A percentile compares a stretch with the other conserved stretches of the same genome.
These are phyloP conservation scores for Rhizopogon vulgaris DNA, from an alignment of 768 basidiomycete genomes.

Conservation along the genomic window DNA sequence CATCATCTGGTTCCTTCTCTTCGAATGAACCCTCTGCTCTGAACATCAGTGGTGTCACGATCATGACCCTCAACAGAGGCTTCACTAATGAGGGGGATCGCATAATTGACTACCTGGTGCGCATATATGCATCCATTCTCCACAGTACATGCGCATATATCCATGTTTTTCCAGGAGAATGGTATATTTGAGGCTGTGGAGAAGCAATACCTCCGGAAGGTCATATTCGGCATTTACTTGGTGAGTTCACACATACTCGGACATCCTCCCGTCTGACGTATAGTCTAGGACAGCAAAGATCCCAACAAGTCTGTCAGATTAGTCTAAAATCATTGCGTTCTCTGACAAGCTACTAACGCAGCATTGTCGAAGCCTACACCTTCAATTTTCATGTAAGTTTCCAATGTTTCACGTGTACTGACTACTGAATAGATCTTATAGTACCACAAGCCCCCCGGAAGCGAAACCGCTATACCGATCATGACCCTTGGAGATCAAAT, in stretches of 20 bases:
- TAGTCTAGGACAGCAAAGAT: conserved; percentile 67
- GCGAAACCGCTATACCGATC: conserved; percentile 53
- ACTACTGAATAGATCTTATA: conserved; percentile 18
- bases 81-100: conserved; percentile 80
- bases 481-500: conserved; percentile 66
- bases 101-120: conserved; percentile 74
- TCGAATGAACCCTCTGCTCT: conserved; percentile 29
- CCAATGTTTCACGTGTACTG: neutral
- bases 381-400: conserved; percentile 70
- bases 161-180: conserved; percentile 48
- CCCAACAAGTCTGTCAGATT: conserved; percentile 62
- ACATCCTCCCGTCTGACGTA: neutral
- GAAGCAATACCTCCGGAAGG: conserved; percentile 78
- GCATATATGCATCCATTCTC: conserved; percentile 19
- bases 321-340: neutral
- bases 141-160: conserved; percentile 6
- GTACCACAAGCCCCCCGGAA: conserved; percentile 68
- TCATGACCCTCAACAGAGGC: conserved; percentile 70
- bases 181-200: conserved; percentile 85
- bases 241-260: conserved; percentile 34
- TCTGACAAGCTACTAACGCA: conserved; percentile 23
- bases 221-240: conserved; percentile 81
- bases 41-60: conserved; percentile 58
- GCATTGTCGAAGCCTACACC: conserved; percentile 84
- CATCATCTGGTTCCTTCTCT: conserved; percentile 32